Conservation (phyloP, 345 rosid genomes). For the Gossypium turneri region DNA sequence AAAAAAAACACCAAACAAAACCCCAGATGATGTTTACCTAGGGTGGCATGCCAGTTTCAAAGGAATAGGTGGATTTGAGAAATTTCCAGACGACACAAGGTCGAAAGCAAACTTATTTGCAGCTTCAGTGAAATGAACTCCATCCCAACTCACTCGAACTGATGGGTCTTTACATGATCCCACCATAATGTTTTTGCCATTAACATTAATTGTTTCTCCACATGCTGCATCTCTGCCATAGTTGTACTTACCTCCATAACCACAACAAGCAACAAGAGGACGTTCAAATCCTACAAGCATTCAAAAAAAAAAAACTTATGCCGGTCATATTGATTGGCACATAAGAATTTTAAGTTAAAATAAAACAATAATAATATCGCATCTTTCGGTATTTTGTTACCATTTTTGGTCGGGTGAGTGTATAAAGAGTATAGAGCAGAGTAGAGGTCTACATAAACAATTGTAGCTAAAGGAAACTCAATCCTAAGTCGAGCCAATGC, state of each 20-base stretch:
- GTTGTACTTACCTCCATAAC: slow-evolving; percentile 30
- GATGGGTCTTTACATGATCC: slow-evolving; percentile 25
- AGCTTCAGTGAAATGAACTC: neutral
- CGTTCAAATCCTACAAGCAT: slow-evolving; percentile 22
- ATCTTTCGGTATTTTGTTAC: slow-evolving; percentile 22
- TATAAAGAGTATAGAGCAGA: neutral
- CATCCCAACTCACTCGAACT: neutral
- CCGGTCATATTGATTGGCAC: neutral
- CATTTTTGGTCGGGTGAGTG: slow-evolving; percentile 26
- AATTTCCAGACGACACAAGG: neutral
- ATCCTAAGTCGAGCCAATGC: neutral
- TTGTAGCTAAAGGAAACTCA: neutral
- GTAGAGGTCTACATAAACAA: neutral
- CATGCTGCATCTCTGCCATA: neutral
- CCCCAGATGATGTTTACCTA: no score
- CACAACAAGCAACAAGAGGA: slow-evolving; percentile 18
- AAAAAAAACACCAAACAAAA: no score
- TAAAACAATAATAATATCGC: neutral
- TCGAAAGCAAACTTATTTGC: neutral
- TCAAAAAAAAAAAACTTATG: neutral
- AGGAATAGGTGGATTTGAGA: neutral
- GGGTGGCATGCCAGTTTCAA: neutral
- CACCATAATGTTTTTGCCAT: slow-evolving; percentile 19
- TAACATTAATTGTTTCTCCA: slow-evolving; percentile 12
- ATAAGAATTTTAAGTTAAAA: neutral